Percentiles rank a stretch among this genome's conserved stretches.
Evolutionary conservation across 805 yeast species (phyloP).

Genomic region (Torulaspora maleeae): DNA sequence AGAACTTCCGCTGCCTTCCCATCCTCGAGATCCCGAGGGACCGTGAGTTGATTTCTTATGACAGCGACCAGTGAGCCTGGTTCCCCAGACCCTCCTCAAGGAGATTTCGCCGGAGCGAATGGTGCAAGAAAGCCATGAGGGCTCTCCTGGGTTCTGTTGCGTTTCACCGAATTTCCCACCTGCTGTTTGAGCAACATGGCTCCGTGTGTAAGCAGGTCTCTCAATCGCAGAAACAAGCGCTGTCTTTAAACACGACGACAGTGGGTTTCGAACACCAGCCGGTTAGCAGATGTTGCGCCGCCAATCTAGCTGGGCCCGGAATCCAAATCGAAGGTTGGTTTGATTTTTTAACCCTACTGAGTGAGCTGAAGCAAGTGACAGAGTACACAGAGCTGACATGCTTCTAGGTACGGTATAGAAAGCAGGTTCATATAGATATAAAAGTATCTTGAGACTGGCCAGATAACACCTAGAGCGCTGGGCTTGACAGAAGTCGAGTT

Average conservation of each 20-base stretch:
- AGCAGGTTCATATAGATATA: no score
- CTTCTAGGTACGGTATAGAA: no score
- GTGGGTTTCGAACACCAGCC: constrained; percentile 18
- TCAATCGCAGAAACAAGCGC: constrained; percentile 26
- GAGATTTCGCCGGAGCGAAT: constrained; percentile 8
- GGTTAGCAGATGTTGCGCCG: background rate
- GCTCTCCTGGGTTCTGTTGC: constrained; percentile 18
- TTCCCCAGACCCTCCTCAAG: constrained; percentile 27
- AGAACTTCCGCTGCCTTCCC: constrained; percentile 34
- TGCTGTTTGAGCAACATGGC: constrained; percentile 15
- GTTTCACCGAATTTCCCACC: constrained; percentile 41
- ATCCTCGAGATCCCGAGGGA: constrained; percentile 8
- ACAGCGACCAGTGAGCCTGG: constrained; percentile 26
- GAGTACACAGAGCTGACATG: background rate
- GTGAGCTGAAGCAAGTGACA: background rate
- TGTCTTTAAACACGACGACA: constrained; percentile 14
- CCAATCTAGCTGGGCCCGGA: constrained; percentile 2
- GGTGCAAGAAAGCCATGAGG: background rate
- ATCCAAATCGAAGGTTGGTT: background rate
- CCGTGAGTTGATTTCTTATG: constrained; percentile 31
- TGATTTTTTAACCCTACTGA: background rate
- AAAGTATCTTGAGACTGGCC: no score
- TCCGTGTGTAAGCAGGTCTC: constrained; percentile 25
- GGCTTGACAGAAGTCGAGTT: no score
- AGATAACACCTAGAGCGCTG: no score